These are phyloP conservation scores for Cutaneotrichosporon curvatum DNA, from an alignment of 1,284 basidiomycete genomes.

Conservation along the genomic window DNA sequence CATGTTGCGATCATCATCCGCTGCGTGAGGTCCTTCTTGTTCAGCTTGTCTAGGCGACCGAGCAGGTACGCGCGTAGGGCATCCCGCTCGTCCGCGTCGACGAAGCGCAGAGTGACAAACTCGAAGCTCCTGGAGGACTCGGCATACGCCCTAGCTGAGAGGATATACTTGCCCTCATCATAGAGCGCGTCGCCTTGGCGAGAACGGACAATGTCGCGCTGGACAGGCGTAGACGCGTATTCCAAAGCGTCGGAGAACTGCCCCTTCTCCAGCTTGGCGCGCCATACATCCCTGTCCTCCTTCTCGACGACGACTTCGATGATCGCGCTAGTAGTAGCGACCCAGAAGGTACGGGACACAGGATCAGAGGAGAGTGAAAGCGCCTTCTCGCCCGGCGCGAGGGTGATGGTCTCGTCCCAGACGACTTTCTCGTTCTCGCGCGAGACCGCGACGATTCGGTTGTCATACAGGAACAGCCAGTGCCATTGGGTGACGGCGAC, in stretches of 20 bases:
- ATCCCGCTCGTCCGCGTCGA: conserved; percentile 87
- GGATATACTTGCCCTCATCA: conserved; percentile 71
- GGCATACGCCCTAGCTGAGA: conserved; percentile 85
- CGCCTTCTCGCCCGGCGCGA: conserved; percentile 61
- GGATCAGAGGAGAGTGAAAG: conserved; percentile 73
- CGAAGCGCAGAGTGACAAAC: conserved; percentile 81
- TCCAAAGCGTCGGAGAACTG: conserved; percentile 70
- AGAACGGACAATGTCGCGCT: conserved; percentile 75
- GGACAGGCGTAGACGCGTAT: conserved; percentile 73
- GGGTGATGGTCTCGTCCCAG: conserved; percentile 73
- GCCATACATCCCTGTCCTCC: conserved; percentile 93
- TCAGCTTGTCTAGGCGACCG: conserved; percentile 73
- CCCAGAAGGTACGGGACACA: conserved; percentile 85
- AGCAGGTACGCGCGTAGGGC: conserved; percentile 85
- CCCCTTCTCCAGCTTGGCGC: conserved; percentile 72
- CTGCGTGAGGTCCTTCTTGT: conserved; percentile 79
- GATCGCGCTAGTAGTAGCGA: conserved; percentile 81
- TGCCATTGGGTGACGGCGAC: conserved; percentile 88
- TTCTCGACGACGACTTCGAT: conserved; percentile 81
- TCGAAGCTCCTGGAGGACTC: conserved; percentile 84
- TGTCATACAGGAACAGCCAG: conserved; percentile 75
- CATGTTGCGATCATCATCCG: conserved; percentile 98
- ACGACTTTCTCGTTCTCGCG: conserved; percentile 72
- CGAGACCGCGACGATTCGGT: conserved; percentile 70
- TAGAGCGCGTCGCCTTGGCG: conserved; percentile 83